phyloP scores from a whole-genome alignment of 202 grass and related monocot genomes.

The Schoenoplectus tabernaemontani region DNA sequence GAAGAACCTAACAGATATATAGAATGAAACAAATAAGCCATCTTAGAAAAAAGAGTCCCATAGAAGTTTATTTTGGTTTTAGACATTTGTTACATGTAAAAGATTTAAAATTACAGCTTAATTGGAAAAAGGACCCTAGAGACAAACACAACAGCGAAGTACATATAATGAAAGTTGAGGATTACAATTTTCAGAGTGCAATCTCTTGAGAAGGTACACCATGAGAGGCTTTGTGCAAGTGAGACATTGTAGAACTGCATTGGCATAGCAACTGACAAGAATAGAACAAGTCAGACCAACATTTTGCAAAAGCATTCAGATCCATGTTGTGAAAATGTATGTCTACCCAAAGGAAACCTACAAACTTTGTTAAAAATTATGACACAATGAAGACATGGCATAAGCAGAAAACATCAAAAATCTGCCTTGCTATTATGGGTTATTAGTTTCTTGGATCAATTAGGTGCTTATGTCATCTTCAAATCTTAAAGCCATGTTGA shows the following conservation, averaged over 20 bases:
- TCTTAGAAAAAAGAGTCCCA: not conserved
- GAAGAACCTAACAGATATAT: conserved; percentile 48
- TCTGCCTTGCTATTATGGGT: not conserved
- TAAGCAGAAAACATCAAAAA: not conserved
- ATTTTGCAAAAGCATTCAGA: not conserved
- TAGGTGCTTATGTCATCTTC: not conserved
- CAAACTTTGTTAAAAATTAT: not conserved
- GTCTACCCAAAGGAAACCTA: not conserved
- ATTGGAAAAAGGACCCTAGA: not conserved
- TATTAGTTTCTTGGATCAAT: not conserved
- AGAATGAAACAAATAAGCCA: conserved; percentile 3
- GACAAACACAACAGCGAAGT: not conserved
- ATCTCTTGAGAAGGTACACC: conserved; percentile 90
- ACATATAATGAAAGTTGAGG: conserved; percentile 18
- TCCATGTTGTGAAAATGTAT: not conserved
- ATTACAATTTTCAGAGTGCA: conserved; percentile 98
- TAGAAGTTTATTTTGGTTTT: no score
- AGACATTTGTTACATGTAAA: not conserved
- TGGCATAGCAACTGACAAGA: conserved; percentile 90
- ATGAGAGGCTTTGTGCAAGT: conserved; percentile 94
- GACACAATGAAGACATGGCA: not conserved
- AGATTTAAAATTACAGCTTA: not conserved
- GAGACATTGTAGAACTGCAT: conserved; percentile 98
- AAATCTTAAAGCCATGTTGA: conserved; percentile 10
- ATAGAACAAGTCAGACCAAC: conserved; percentile 16